Conservation (phyloP, 2,329 filamentous ascomycete species). For the Coniochaeta hoffmannii region DNA sequence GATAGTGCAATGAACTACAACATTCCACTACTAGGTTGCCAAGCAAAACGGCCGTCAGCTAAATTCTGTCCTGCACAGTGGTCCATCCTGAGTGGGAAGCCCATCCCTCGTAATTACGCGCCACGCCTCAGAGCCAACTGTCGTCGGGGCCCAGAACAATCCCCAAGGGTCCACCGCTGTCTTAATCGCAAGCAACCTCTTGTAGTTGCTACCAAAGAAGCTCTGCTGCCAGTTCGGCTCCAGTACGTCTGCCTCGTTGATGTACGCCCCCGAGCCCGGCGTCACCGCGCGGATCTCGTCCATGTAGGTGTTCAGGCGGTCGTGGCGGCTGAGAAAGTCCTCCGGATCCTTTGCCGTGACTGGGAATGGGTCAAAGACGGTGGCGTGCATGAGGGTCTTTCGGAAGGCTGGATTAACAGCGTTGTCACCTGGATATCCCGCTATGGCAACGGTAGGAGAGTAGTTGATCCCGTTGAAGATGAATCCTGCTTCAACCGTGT, state of each 20-base stretch:
- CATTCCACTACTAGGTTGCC: no score
- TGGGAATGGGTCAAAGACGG: no score
- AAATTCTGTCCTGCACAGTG: no score
- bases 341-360: no score
- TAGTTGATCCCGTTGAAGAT: conserved; percentile 18
- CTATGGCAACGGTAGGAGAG: conserved; percentile 10
- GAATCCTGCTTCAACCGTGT: conserved; percentile 13
- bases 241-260: neutral
- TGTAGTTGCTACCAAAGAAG: conserved; percentile 1
- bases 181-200: neutral
- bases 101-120: conserved; percentile 4
- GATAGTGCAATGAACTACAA: no score
- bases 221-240: neutral
- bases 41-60: no score
- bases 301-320: no score
- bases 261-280: conserved; percentile 7
- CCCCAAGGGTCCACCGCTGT: neutral
- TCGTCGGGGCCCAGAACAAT: neutral
- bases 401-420: conserved; percentile 20
- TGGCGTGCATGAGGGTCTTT: conserved; percentile 10
- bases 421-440: conserved; percentile 15
- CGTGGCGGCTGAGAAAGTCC: no score
- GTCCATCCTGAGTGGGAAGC: no score
- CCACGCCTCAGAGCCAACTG: neutral
- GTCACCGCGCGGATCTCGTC: conserved; percentile 16